Conservation (phyloP, 2,329 filamentous ascomycete genomes). For the Cryphonectria japonica region DNA sequence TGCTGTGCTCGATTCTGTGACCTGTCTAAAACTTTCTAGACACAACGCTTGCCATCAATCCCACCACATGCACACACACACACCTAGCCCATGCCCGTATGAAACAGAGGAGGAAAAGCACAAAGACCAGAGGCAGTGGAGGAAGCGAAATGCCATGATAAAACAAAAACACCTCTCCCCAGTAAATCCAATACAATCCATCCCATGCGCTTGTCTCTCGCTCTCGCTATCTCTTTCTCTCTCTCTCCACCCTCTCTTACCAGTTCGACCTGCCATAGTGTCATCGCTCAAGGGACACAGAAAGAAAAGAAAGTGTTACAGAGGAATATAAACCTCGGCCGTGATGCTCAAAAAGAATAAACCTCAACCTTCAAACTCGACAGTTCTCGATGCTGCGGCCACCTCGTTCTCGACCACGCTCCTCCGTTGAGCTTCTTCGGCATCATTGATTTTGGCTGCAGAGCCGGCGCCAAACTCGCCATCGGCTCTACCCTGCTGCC, state of each 20-base stretch:
- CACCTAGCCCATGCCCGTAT: not conserved
- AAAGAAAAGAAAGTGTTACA: too few species aligned
- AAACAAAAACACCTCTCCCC: too few species aligned
- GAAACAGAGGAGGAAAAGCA: not conserved
- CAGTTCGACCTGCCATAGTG: not conserved
- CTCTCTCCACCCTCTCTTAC: not conserved
- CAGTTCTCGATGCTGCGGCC: slow-evolving; percentile 43
- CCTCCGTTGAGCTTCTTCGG: slow-evolving; percentile 26
- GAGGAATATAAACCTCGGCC: too few species aligned
- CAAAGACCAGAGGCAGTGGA: too few species aligned
- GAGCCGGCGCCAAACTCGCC: slow-evolving; percentile 31
- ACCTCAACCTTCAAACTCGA: slow-evolving; percentile 51
- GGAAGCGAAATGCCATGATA: not conserved
- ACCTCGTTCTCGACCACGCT: slow-evolving; percentile 28
- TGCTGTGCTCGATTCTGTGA: not conserved
- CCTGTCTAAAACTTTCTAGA: not conserved
- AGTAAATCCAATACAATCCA: not conserved
- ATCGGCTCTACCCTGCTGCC: slow-evolving; percentile 35
- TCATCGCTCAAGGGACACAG: not conserved
- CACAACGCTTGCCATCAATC: not conserved
- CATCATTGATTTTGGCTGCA: slow-evolving; percentile 29
- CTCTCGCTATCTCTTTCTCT: not conserved
- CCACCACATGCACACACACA: not conserved
- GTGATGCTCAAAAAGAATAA: not conserved
- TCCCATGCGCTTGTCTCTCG: not conserved